Percentiles rank a stretch among this genome's conserved stretches.
Conservation (phyloP, 495 filamentous ascomycete genomes). For the Neurospora sp. region DNA sequence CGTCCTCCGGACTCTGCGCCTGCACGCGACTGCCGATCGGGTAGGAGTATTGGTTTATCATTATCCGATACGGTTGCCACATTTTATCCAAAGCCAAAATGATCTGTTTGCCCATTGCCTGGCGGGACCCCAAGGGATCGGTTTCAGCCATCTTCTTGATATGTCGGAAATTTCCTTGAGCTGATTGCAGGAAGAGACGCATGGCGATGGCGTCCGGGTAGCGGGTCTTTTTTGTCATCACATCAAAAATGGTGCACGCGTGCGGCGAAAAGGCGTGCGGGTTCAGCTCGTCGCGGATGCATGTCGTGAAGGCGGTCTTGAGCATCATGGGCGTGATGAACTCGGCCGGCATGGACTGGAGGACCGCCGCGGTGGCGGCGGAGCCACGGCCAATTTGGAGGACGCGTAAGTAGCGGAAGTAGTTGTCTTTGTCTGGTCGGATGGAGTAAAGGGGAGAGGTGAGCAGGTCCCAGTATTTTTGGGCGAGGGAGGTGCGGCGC, state of each 20-base stretch:
- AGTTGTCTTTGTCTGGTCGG: constrained; percentile 59
- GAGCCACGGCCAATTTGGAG: constrained; percentile 55
- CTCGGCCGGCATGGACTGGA: constrained; percentile 40
- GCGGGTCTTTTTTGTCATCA: constrained; percentile 38
- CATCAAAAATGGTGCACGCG: constrained; percentile 46
- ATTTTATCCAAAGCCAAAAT: constrained; percentile 27
- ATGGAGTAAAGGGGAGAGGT: constrained; percentile 41
- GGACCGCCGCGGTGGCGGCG: constrained; percentile 37
- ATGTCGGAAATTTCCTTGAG: constrained; percentile 21
- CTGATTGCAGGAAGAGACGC: constrained; percentile 30
- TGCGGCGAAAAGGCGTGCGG: constrained; percentile 40
- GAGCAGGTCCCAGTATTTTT: constrained; percentile 65
- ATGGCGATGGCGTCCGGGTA: constrained; percentile 34
- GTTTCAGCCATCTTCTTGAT: constrained; percentile 5
- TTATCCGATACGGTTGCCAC: constrained; percentile 25
- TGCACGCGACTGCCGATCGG: background rate
- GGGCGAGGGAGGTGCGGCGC: constrained; percentile 37
- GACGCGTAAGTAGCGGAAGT: constrained; percentile 54
- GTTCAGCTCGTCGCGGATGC: constrained; percentile 63
- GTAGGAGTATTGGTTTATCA: constrained; percentile 16
- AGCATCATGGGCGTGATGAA: constrained; percentile 45
- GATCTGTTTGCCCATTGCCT: constrained; percentile 24
- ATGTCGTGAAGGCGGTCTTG: constrained; percentile 59
- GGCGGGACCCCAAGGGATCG: constrained; percentile 9
- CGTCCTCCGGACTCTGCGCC: constrained; percentile 9